A percentile compares a stretch with the other conserved stretches of the same genome.
Conservation (phyloP, 768 basidiomycete genomes). For the Cyathus striatus region DNA sequence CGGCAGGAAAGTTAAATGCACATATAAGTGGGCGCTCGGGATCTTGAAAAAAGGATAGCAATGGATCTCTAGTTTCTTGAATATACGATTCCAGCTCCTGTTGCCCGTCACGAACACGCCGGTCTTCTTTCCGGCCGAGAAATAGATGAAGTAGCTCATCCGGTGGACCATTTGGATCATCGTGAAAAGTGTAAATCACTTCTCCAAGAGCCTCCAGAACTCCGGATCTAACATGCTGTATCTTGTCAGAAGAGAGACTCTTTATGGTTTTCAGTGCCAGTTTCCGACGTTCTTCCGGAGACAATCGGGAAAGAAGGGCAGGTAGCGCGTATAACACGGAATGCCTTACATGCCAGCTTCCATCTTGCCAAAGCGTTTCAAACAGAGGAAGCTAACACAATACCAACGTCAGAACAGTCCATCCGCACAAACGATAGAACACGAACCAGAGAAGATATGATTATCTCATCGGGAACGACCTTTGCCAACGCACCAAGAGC, state of each 20-base stretch:
- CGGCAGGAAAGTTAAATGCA: conserved; percentile 90
- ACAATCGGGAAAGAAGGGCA: conserved; percentile 65
- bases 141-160: conserved; percentile 71
- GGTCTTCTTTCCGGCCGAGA: conserved; percentile 53
- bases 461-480: conserved; percentile 72
- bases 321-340: conserved; percentile 85
- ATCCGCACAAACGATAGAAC: conserved; percentile 6
- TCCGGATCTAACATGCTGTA: conserved; percentile 66
- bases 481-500: conserved; percentile 88
- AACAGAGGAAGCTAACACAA: conserved; percentile 71
- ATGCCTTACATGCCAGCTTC: conserved; percentile 79
- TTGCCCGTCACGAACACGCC: conserved; percentile 31
- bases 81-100: conserved; percentile 8
- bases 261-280: conserved; percentile 65
- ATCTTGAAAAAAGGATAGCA: conserved; percentile 54
- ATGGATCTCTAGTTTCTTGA: conserved; percentile 7
- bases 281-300: conserved; percentile 47
- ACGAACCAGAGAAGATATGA: conserved; percentile 58
- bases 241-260: conserved; percentile 59
- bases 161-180: conserved; percentile 64
- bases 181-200: conserved; percentile 77
- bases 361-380: conserved; percentile 61
- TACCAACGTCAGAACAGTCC: conserved; percentile 1
- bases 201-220: conserved; percentile 87
- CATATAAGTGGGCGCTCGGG: conserved; percentile 72